Base-by-base conservation (phyloP, 345 rosid genomes). In the Rhodamnia argentea region DNA sequence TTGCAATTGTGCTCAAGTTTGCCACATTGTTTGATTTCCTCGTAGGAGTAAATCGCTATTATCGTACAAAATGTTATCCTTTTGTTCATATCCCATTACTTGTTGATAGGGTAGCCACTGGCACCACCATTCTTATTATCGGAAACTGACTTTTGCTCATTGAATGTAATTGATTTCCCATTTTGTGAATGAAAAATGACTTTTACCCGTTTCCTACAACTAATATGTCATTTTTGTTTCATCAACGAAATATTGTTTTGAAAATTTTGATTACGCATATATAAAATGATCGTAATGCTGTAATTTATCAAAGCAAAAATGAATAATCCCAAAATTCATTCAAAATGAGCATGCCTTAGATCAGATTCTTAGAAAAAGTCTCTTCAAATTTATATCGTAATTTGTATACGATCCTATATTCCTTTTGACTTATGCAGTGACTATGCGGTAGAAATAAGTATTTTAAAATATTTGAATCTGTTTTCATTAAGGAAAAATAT, bases 21-120 rank as follows among this genome's bases (percentile, higher is more conserved):
- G 2, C 0, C 24, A 18, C 24, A 5, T 37, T 13, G 10, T 44
- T 70, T 3, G 20, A 70, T 9, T 2, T 70, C 18, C 1, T 0
- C 9, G 1, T 4, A 9, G 2, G 10, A 32, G 4, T 2, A 1
- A 64, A 70, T 18, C 78, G 9, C 78, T 70, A 3, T 0, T 0
- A 37, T 37, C 13, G 4, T 4, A 37, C 47, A 37, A 10, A 70
- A 70, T 32, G 1, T 2, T 32, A 16, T 2, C 32, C 26, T 70
- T 20, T 1, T 0, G 2, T 18, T 70, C 11, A 70, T 37, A 10
- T 37, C 47, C 4, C 26, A 4, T 37, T 8, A 70, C 24, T 70
- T 70, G 7, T 32, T 1, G 5, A 70, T 9, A 70, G 13, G 0
- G 1, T 70, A 70, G 78, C 24, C 26, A 70, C 4, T 18, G 0